phyloP scores from a whole-genome alignment of 2,329 filamentous ascomycete species.

The Diaporthe amygdali region DNA sequence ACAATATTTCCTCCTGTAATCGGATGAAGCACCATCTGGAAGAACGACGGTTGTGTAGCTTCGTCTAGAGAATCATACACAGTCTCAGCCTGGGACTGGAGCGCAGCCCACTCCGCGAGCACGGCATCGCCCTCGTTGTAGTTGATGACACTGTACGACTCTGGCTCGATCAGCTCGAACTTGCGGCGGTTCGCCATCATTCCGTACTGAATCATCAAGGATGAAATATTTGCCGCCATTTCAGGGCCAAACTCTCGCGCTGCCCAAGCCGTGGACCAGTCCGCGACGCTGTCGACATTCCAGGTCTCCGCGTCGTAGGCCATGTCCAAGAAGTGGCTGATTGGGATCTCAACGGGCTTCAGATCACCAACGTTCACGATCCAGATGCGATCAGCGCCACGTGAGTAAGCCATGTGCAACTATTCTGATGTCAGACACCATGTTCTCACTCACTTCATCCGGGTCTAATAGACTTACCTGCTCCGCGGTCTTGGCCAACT shows the following conservation, averaged over 20 bases:
- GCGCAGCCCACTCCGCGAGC: conserved; percentile 57
- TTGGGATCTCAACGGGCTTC: conserved; percentile 68
- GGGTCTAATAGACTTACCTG: conserved; percentile 31
- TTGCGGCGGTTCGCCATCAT: conserved; percentile 62
- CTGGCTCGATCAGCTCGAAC: conserved; percentile 65
- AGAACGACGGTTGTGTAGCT: conserved; percentile 61
- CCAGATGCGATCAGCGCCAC: conserved; percentile 66
- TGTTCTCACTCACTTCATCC: background rate
- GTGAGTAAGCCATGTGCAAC: conserved; percentile 64
- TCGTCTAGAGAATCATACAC: conserved; percentile 60
- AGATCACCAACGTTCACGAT: conserved; percentile 72
- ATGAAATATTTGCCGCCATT: conserved; percentile 52
- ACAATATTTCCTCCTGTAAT: conserved; percentile 62
- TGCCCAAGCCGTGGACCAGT: conserved; percentile 60
- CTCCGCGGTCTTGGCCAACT: conserved; percentile 65
- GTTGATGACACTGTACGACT: conserved; percentile 65
- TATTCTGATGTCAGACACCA: conserved; percentile 35
- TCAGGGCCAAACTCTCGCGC: conserved; percentile 59
- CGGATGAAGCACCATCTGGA: conserved; percentile 66
- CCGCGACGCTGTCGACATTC: conserved; percentile 58
- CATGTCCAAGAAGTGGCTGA: conserved; percentile 71
- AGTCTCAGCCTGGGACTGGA: conserved; percentile 58
- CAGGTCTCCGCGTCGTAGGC: conserved; percentile 67
- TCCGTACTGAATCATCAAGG: conserved; percentile 60
- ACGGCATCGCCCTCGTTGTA: conserved; percentile 68